Conservation (phyloP, 2,329 filamentous ascomycete species). For the Fusarium torulosum region DNA sequence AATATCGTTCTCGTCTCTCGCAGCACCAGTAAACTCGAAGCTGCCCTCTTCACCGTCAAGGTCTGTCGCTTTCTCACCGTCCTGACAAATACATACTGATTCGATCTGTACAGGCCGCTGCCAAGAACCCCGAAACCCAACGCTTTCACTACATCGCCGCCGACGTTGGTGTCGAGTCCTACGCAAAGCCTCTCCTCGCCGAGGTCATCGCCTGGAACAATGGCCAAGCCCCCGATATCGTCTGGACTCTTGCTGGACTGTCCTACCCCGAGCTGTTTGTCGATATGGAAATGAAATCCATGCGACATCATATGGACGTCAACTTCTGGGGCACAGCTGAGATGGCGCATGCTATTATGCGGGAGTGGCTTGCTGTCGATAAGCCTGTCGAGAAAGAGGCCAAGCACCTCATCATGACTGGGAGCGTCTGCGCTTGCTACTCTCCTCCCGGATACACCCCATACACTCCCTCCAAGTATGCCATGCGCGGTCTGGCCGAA, state of each 20-base stretch:
- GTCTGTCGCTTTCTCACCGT: conserved; percentile 55
- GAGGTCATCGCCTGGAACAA: conserved; percentile 85
- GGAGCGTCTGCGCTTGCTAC: conserved; percentile 80
- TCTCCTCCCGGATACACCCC: conserved; percentile 84
- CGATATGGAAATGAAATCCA: conserved; percentile 74
- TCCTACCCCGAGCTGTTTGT: conserved; percentile 81
- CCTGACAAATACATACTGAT: conserved; percentile 1
- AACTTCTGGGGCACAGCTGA: conserved; percentile 92
- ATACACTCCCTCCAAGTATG: conserved; percentile 88
- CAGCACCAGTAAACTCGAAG: conserved; percentile 78
- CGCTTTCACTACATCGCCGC: conserved; percentile 86
- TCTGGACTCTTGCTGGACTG: conserved; percentile 90
- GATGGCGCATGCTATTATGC: conserved; percentile 83
- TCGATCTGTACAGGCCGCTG: conserved; percentile 66
- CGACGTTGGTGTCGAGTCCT: conserved; percentile 79
- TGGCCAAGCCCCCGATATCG: conserved; percentile 79
- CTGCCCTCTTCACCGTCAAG: conserved; percentile 74
- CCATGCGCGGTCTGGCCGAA: conserved; percentile 85
- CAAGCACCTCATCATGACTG: conserved; percentile 89
- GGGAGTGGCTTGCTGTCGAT: conserved; percentile 75
- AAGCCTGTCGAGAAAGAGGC: conserved; percentile 61
- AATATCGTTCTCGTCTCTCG: conserved; percentile 89
- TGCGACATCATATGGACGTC: conserved; percentile 87
- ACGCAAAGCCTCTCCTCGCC: conserved; percentile 76
- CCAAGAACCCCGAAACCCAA: conserved; percentile 74